Base-by-base conservation (phyloP, 2,329 filamentous ascomycete species). In the Amauroascus niger region DNA sequence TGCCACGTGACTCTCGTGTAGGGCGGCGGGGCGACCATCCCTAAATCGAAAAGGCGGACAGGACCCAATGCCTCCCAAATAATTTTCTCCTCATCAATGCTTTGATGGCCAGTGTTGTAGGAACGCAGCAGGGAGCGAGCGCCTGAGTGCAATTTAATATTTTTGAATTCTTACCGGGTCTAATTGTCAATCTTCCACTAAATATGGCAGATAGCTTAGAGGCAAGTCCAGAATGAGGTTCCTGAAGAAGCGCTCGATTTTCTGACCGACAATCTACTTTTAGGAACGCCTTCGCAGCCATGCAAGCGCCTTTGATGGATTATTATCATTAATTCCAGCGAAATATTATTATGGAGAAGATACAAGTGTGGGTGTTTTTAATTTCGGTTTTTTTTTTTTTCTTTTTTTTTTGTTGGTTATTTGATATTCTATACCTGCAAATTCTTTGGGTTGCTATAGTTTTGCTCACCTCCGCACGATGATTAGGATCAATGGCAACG, bases 331-430 rank as follows among this genome's bases (percentile, higher is more conserved):
- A 59, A 95, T 94, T 55, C 88, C 90, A 39, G 88, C 88, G 57
- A 90, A 93, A 71, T 82, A 88, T 63, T 95, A 95, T 72, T 95
- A 94, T 63, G 87, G 84, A 53, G 83, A 90, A 68, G 88, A 95
- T 67, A 86, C 79, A 58, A 88, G 79, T 70, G 87, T 91, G 84
- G 63, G 86, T 82, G 53, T 53, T 39, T 61, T 54, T 32, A 26
- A 24, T 51, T 58, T 56, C 30, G 43, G 39, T 53, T 30, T 22
- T 28, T 13, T n/a, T n/a, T n/a, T n/a, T n/a, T n/a, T n/a, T n/a
- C n/a, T n/a, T n/a, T n/a, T n/a, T n/a, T n/a, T n/a, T n/a, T n/a
- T n/a, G n/a, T n/a, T n/a, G n/a, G n/a, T n/a, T n/a, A n/a, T n/a
- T n/a, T 30, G 33, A 18, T 39, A 41, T n/a, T 43, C 9, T 30